Base-by-base conservation (phyloP, 106 monocot species). In the Dendrobium nobile region DNA sequence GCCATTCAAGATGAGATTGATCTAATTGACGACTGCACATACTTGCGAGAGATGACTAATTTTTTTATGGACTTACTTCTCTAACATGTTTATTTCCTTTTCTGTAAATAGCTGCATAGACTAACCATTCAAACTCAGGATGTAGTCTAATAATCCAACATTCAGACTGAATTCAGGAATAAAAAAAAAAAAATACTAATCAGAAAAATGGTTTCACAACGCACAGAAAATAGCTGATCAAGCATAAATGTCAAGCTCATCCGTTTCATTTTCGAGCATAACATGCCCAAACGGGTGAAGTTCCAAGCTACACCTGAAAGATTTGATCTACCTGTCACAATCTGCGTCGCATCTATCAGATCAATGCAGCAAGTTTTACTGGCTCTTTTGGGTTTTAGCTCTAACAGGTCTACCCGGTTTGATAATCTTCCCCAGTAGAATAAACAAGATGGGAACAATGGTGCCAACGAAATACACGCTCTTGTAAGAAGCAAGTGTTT, bases 381-480 rank as follows among this genome's bases (percentile, higher is more conserved):
- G 88, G 27, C 72, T 82, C 85, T 96, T 96, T 54, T 78, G 83
- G 22, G 77, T 65, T 84, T 92, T 96, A 7, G 88, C 86, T 74
- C 77, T 85, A 41, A 78, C 82, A 65, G 92, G 85, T 80, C 81
- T 90, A 42, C 87, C 87, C 4, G 94, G 90, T 78, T 94, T 95
- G 73, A 99, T 86, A n/a, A 94, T 80, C 45, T 88, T 80, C 5
- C 95, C 83, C 47, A 95, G 86, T 24, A 92, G 72, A 45, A 99
- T 84, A 67, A 92, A 44, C 55, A 87, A 9, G n/a, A 95, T 85
- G 10, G 98, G 98, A 84, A 99, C 76, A 68, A 95, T 70, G n/a
- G 98, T 93, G 67, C 95, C 98, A 2, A 95, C 86, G 56, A 89
- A 99, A 77, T 99, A 82, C 19, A 99, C 95, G 70, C 98, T 99